These are phyloP conservation scores for Fusarium sp. DNA, from an alignment of 2,329 filamentous ascomycete genomes.

Conservation along the genomic window DNA sequence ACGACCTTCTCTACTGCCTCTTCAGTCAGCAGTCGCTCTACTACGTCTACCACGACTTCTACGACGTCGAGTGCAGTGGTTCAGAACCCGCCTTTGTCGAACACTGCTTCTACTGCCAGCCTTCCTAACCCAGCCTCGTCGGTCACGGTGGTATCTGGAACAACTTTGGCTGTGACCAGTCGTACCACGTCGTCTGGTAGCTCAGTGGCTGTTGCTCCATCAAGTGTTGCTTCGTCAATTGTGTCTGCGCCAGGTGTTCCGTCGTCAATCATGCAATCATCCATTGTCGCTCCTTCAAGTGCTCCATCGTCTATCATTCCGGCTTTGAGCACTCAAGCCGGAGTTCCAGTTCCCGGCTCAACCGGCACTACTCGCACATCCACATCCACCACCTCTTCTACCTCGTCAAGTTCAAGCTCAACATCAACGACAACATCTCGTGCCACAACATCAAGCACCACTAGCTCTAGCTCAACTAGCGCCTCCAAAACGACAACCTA, in stretches of 20 bases:
- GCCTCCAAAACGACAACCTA: not conserved
- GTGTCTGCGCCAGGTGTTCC: not conserved
- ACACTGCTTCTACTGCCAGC: not conserved
- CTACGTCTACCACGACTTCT: not conserved
- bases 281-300: accelerated
- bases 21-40: not conserved
- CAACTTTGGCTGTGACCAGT: slow-evolving; percentile 34
- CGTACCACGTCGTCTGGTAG: not conserved
- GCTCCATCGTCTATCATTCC: not conserved
- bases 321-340: not conserved
- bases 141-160: not conserved
- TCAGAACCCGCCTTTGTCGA: not conserved
- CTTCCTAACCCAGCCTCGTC: slow-evolving; percentile 32
- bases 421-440: not conserved
- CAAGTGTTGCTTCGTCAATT: not conserved
- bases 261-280: not conserved
- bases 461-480: not conserved
- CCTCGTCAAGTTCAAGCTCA: not conserved
- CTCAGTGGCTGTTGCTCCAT: slow-evolving; percentile 39
- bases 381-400: not conserved
- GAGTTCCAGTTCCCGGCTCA: not conserved
- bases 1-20: slow-evolving; percentile 1
- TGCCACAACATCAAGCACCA: not conserved
- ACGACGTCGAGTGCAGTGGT: not conserved
- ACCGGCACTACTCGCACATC: not conserved